Base-by-base conservation (phyloP, 257 asterid genomes). In the Solanum neorickii region DNA sequence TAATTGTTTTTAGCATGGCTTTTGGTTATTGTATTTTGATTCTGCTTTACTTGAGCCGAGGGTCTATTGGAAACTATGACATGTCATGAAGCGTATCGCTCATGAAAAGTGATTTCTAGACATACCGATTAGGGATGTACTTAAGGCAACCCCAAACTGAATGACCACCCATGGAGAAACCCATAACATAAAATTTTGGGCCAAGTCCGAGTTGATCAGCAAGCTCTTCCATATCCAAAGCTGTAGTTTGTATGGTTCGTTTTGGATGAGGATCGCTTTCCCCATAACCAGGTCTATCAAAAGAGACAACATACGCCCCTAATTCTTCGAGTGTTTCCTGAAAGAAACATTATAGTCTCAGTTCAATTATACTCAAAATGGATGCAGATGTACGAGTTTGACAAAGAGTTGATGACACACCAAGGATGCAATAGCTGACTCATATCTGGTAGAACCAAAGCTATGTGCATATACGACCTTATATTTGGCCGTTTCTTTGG, bases 241-340 rank as follows among this genome's bases (percentile, higher is more conserved):
- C 93, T 68, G 89, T 83, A 89, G 96, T 95, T 88, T 88, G 78
- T 12, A 93, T 85, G 2, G 94, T 92, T 49, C 97, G 87, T 62
- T 90, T 90, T 3, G 97, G 96, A 88, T 94, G 93, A 3, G 97
- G 98, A 90, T 95, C 98, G 46, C 97, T 95, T 93, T 95, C 93
- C 82, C 97, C 98, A 82, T 95, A 95, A 75, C 98, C 97, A 5
- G 97, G 94, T 87, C 97, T 93, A 87, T 94, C 98, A 86, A 95
- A 95, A 31, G 95, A 83, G 88, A 95, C 96, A 0, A 95, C 80
- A 87, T 95, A 91, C 21, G 90, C 89, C 60, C 98, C 95, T 66
- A 93, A 89, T 82, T 92, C 92, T 82, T 94, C 92, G 5, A 92
- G 92, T 85, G 90, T 74, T 80, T 89, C 93, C 98, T 95, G 91